Evolutionary conservation across 2,329 filamentous ascomycete genomes (phyloP), one percentile per base, ranked within the genome.

Genomic region (Penicillium sp.): DNA sequence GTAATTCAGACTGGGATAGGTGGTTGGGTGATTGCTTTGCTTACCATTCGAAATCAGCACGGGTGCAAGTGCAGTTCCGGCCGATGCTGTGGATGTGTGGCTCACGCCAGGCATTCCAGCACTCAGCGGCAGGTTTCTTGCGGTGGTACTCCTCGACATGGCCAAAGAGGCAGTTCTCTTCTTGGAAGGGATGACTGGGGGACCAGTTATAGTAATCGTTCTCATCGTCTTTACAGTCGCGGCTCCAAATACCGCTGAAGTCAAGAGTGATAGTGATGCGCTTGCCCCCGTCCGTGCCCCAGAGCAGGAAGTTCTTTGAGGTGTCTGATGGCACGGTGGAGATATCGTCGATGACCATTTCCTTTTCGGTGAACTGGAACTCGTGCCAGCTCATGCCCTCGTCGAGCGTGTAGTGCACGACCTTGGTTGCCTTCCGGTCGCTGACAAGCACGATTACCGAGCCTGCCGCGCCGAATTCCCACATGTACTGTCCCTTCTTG

Each of bases 381-480:
- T 90, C 83, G 21, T 79, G 77, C 94, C 94, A 99, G 1, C 81
- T 89, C 43, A 84, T 78, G 61, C 96, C 94, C 70, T 93, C 89
- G 70, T 99, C 89, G 12, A 87, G 79, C 17, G 90, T 89, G 77
- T 94, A 97, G 57, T 85, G 86, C 52, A 93, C 78, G 1, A 81
- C 77, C 62, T 89, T 88, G 5, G 89, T 91, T 51, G 85, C 81
- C 52, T 82, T 83, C 15, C 83, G 81, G 57, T 91, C 86, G 69
- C 89, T 85, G 23, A 93, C 92, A 49, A 99, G 88, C 42, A 96
- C 91, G 61, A 97, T 86, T 67, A 97, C 89, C 6, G 91, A 94
- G 29, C 94, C 94, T 73, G 96, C 91, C 68, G 99, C 96, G 58
- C 94, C 96, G 72, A 91, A 96, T 69, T 96, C 91, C 91, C 92